phyloP scores from a whole-genome alignment of 2,329 filamentous ascomycete species.

The Talaromyces amestolkiae region DNA sequence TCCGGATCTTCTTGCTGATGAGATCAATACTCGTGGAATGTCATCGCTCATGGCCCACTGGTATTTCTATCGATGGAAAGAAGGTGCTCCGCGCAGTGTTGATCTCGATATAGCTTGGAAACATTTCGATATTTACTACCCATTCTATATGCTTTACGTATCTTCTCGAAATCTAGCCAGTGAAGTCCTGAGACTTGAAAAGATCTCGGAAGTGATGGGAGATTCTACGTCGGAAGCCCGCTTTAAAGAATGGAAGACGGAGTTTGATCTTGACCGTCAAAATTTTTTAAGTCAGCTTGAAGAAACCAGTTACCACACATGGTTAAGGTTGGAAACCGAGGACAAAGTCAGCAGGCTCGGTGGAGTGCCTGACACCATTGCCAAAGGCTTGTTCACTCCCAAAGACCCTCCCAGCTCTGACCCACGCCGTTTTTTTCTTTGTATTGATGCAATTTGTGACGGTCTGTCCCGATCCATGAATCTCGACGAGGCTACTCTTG shows the following conservation, averaged over 20 bases:
- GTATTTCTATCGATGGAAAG: constrained; percentile 15
- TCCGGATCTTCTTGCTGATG: neutral
- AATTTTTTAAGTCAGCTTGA: neutral
- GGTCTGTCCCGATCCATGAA: neutral
- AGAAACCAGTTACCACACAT: constrained; percentile 24
- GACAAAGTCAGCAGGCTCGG: constrained; percentile 23
- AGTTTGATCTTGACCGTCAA: neutral
- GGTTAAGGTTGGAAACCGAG: constrained; percentile 27
- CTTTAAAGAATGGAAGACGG: neutral
- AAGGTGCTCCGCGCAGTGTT: constrained; percentile 9
- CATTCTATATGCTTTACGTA: constrained; percentile 22
- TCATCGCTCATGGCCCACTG: constrained; percentile 4
- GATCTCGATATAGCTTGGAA: constrained; percentile 26
- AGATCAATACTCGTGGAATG: neutral
- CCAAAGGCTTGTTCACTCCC: constrained; percentile 23
- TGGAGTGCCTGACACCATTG: constrained; percentile 18
- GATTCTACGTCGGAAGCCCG: neutral
- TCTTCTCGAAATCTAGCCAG: neutral
- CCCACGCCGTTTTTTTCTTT: constrained; percentile 23
- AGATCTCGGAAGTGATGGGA: neutral
- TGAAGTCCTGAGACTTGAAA: constrained; percentile 16
- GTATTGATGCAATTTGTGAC: constrained; percentile 17
- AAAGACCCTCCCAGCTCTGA: constrained; percentile 26
- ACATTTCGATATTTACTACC: constrained; percentile 30
- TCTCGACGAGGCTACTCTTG: neutral